These are phyloP conservation scores for Pythium vanterpoolii DNA, from an alignment of 352 stramenopile genomes.

Conservation along the genomic window DNA sequence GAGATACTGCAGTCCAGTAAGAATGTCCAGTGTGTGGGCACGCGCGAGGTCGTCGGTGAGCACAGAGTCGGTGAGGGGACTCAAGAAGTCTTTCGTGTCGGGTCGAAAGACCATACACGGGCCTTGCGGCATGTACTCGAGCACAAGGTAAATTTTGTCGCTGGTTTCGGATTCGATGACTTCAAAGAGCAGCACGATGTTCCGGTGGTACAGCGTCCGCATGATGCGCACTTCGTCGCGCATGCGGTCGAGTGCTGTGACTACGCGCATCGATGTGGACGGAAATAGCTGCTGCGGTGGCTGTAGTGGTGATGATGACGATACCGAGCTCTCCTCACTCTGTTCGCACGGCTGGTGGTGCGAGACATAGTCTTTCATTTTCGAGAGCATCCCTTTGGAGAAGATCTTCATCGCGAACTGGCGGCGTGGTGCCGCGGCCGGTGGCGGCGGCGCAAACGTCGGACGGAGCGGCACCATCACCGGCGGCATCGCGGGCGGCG, in stretches of 20 bases:
- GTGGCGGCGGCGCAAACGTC: slow-evolving; percentile 4
- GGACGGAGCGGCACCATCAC: slow-evolving; percentile 5
- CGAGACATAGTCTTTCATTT: slow-evolving; percentile 81
- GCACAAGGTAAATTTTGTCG: slow-evolving; percentile 84
- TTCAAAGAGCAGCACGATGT: slow-evolving; percentile 89
- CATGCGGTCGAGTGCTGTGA: slow-evolving; percentile 80
- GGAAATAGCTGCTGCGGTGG: not conserved
- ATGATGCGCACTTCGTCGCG: slow-evolving; percentile 87
- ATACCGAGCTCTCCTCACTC: not conserved
- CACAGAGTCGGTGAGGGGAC: slow-evolving; percentile 44
- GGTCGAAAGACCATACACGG: slow-evolving; percentile 81
- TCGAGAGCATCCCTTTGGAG: slow-evolving; percentile 67
- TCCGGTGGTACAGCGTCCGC: slow-evolving; percentile 86
- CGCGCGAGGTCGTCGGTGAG: slow-evolving; percentile 66
- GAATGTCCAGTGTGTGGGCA: slow-evolving; percentile 63
- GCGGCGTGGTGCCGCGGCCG: slow-evolving; percentile 22
- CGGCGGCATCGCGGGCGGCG: slow-evolving; percentile 2
- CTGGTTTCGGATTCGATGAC: slow-evolving; percentile 77
- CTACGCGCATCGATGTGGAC: slow-evolving; percentile 45
- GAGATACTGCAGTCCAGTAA: slow-evolving; percentile 79
- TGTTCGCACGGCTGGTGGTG: not conserved
- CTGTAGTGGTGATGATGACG: not conserved
- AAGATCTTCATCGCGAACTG: slow-evolving; percentile 86
- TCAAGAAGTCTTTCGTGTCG: slow-evolving; percentile 68
- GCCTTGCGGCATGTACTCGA: slow-evolving; percentile 83